Evolutionary conservation across 805 yeast species (phyloP), one percentile per base, ranked within the genome.

Genomic region (Lipomyces japonicus): DNA sequence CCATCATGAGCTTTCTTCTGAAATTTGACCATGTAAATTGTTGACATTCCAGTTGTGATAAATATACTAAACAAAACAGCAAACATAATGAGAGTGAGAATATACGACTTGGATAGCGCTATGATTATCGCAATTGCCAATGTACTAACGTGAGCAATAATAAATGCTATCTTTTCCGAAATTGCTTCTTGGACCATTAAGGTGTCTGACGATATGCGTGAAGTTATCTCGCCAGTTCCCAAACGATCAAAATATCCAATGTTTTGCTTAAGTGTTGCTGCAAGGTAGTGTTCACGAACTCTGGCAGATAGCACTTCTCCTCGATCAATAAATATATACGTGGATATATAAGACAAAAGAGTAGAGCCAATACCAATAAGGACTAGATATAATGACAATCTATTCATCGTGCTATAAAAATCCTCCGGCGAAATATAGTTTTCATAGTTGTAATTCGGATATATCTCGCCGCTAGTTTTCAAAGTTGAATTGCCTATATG

Each of bases 221-320:
- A 67, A 6, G 75, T 69, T 24, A 71, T 70, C 50, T 69, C 71
- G 19, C 75, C 75, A 14, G 73, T 65, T 12, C 75, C 75, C 6
- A 71, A 58, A 35, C 62, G 60, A 55, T 71, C 75, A 48, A 71
- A 72, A 46, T 66, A 72, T n/a, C 70, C 75, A 28, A 71, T 66
- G 46, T 71, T 71, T 52, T 71, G 75, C 42, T 70, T 61, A 44
- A 71, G 58, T 5, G 71, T 61, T 1, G 73, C 67, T 42, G 60
- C 54, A 25, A 71, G 59, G 48, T 70, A 71, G 44, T 62, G 55
- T 51, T 67, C 65, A 26, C 75, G 68, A 51, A 69, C 68, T 18
- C 74, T 59, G 3, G 72, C 70, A 1, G 76, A 63, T 31, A 71
- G 59, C 7, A 68, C 63, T 55, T 72, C 76, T 32, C 77, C 76